Evolutionary conservation across 495 filamentous ascomycete genomes (phyloP).

Genomic region (Aspergillus panamensis): DNA sequence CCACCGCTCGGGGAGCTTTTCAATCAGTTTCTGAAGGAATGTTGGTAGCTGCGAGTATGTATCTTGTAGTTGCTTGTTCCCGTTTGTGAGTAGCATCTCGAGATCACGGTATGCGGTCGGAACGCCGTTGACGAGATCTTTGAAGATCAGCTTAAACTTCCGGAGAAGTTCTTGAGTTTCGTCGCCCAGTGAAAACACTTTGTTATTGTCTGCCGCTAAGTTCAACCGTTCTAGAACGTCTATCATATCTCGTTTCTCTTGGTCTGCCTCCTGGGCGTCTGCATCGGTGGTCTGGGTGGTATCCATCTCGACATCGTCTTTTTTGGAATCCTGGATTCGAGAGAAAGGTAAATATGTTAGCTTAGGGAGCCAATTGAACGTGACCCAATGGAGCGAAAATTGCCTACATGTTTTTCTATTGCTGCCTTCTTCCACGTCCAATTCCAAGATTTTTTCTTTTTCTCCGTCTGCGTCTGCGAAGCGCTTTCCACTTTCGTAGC

Average conservation of each 20-base stretch:
- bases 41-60: constrained; percentile 74
- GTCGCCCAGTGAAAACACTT: constrained; percentile 73
- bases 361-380: not conserved
- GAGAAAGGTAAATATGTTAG: not conserved
- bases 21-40: constrained; percentile 82
- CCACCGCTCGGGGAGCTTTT: constrained; percentile 78
- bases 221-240: constrained; percentile 75
- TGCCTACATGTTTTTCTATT: constrained; percentile 38
- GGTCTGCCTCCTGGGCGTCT: constrained; percentile 39
- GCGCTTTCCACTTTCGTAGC: constrained; percentile 21
- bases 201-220: constrained; percentile 72
- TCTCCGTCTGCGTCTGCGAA: constrained; percentile 23
- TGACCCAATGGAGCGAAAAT: not conserved
- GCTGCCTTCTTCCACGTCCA: constrained; percentile 41
- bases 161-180: constrained; percentile 76
- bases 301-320: constrained; percentile 9
- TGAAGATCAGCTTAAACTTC: constrained; percentile 83
- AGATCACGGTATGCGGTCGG: constrained; percentile 93
- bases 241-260: constrained; percentile 72
- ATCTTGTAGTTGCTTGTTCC: constrained; percentile 68
- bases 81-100: constrained; percentile 72
- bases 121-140: constrained; percentile 85
- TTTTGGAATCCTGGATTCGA: not conserved
- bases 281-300: constrained; percentile 17
- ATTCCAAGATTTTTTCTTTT: constrained; percentile 47